These are phyloP conservation scores for Spathaspora gorwiae DNA, from an alignment of 805 yeast genomes.

Conservation along the genomic window DNA sequence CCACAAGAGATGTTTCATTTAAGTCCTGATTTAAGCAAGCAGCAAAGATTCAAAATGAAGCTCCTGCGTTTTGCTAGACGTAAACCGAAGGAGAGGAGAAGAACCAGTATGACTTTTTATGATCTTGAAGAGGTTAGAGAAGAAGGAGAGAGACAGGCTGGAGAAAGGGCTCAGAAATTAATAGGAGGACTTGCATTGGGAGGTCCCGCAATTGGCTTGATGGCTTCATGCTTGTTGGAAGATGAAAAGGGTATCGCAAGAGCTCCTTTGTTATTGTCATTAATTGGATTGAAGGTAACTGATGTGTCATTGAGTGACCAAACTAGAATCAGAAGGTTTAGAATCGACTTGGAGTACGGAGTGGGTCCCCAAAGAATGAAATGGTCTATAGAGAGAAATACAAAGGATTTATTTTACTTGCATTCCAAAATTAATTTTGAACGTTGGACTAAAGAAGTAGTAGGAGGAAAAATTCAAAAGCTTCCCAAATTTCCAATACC, in stretches of 20 bases:
- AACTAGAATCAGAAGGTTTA: conserved; percentile 44
- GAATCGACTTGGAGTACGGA: conserved; percentile 85
- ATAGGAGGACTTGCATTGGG: conserved; percentile 52
- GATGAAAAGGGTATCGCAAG: conserved; percentile 75
- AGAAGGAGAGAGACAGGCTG: conserved; percentile 22
- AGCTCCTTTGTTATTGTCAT: conserved; percentile 76
- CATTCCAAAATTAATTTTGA: conserved; percentile 64
- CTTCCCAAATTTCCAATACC: conserved; percentile 46
- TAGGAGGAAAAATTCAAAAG: conserved; percentile 29
- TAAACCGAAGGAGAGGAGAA: conserved; percentile 19
- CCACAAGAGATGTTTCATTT: conserved; percentile 3
- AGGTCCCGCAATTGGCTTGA: conserved; percentile 67
- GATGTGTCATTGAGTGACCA: conserved; percentile 40
- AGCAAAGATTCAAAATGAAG: conserved; percentile 15
- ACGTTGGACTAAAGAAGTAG: conserved; percentile 27
- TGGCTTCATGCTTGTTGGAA: conserved; percentile 68
- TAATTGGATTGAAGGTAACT: conserved; percentile 61
- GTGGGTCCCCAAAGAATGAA: conserved; percentile 70
- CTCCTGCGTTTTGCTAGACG: conserved; percentile 20
- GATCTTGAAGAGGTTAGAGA: conserved; percentile 10
- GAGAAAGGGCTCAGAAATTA: conserved; percentile 32
- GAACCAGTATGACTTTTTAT: conserved; percentile 14
- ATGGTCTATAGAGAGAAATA: conserved; percentile 75
- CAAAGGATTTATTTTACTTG: conserved; percentile 65
- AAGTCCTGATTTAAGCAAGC: conserved; percentile 13